Conservation (phyloP, 345 rosid species). For the Gossypium herbaceum region DNA sequence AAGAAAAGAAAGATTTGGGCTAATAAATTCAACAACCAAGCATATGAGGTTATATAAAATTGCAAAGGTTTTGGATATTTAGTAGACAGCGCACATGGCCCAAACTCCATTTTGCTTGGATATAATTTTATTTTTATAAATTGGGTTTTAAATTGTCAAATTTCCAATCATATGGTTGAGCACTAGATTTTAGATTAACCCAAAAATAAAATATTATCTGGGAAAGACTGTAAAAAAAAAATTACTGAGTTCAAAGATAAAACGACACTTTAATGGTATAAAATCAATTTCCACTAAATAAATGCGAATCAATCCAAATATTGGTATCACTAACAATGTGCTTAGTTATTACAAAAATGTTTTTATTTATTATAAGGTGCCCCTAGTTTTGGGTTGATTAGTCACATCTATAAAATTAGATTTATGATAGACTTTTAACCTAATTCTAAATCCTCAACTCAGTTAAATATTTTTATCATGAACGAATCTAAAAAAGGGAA, state of each 20-base stretch:
- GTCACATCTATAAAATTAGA: background rate
- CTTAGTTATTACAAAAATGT: too few relatives aligned
- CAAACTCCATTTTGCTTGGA: background rate
- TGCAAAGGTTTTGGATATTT: background rate
- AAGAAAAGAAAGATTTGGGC: background rate
- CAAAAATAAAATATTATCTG: too few relatives aligned
- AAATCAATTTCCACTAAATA: too few relatives aligned
- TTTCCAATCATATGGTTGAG: background rate
- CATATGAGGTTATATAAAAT: background rate
- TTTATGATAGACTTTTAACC: background rate
- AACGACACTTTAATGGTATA: too few relatives aligned
- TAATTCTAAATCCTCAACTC: background rate
- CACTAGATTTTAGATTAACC: too few relatives aligned
- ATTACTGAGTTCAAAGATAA: too few relatives aligned
- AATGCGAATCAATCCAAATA: too few relatives aligned
- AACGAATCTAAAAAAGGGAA: background rate
- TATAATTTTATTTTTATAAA: background rate
- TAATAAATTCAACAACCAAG: background rate
- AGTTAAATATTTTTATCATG: background rate
- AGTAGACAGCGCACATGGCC: background rate
- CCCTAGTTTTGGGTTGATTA: too few relatives aligned
- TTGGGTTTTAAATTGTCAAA: background rate
- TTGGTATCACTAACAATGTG: too few relatives aligned
- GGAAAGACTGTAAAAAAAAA: too few relatives aligned
- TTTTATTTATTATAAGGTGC: too few relatives aligned